Evolutionary conservation across 2,329 filamentous ascomycete genomes (phyloP).

Genomic region (Lasiodiplodia hormozganensis): DNA sequence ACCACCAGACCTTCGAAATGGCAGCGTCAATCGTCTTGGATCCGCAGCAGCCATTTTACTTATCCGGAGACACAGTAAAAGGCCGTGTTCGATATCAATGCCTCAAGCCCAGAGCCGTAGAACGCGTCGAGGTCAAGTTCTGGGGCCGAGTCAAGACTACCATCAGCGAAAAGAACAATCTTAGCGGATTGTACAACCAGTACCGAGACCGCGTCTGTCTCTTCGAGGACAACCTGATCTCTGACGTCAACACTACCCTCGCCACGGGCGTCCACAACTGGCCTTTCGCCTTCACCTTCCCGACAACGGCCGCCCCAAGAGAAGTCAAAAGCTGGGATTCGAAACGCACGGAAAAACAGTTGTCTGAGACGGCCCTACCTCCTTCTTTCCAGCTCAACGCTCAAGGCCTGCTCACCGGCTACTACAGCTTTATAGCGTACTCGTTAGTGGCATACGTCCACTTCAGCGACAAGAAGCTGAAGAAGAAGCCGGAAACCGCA

Average conservation of each 20-base stretch:
- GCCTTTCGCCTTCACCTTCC: neutral
- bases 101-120: neutral
- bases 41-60: neutral
- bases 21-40: conserved; percentile 4
- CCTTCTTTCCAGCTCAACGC: conserved; percentile 6
- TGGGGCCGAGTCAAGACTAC: conserved; percentile 3
- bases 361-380: neutral
- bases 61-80: conserved; percentile 3
- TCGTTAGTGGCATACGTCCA: neutral
- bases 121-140: conserved; percentile 8
- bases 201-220: conserved; percentile 7
- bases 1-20: neutral
- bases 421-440: conserved; percentile 9
- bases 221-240: conserved; percentile 4
- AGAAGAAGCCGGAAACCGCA: neutral
- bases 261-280: neutral
- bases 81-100: conserved; percentile 5
- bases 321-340: neutral
- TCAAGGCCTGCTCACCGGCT: neutral
- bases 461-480: conserved; percentile 4
- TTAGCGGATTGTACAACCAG: neutral
- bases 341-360: neutral
- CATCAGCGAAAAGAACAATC: neutral
- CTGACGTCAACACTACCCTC: neutral
- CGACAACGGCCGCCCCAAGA: neutral